These are phyloP conservation scores for Aspergillus felis DNA, from an alignment of 2,329 filamentous ascomycete genomes.

Conservation along the genomic window DNA sequence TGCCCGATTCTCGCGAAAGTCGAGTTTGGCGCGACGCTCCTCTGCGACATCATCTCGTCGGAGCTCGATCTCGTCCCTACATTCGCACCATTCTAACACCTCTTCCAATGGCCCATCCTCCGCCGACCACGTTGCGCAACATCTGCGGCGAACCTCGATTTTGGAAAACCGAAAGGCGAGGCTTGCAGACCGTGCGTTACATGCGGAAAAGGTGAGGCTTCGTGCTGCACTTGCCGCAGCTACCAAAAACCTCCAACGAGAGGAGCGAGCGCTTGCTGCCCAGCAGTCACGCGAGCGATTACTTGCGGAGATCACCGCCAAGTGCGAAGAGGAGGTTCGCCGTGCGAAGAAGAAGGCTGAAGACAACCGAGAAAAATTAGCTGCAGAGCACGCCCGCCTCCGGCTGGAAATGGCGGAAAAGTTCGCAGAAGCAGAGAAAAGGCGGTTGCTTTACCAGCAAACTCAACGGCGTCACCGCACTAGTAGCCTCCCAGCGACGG, in stretches of 20 bases:
- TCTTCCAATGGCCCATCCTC: constrained; percentile 48
- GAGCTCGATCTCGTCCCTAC: constrained; percentile 61
- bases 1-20: constrained; percentile 57
- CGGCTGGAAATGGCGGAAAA: constrained; percentile 62
- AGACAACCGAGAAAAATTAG: constrained; percentile 61
- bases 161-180: constrained; percentile 62
- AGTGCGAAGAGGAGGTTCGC: constrained; percentile 63
- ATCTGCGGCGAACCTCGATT: constrained; percentile 62
- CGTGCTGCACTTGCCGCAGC: constrained; percentile 58
- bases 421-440: constrained; percentile 59
- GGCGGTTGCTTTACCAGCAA: constrained; percentile 48
- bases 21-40: constrained; percentile 53
- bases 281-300: constrained; percentile 61
- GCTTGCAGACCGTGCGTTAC: constrained; percentile 60
- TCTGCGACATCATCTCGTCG: constrained; percentile 61
- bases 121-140: constrained; percentile 60
- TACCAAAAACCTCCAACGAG: constrained; percentile 53
- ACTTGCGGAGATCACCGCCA: constrained; percentile 60
- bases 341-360: constrained; percentile 64
- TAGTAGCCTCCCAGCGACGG: constrained; percentile 45
- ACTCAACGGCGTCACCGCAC: constrained; percentile 49
- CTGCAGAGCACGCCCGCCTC: constrained; percentile 57
- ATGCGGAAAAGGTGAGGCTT: constrained; percentile 62
- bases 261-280: constrained; percentile 61
- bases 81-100: constrained; percentile 57